Percentiles rank a stretch among this genome's conserved stretches.
Evolutionary conservation across 768 basidiomycete species (phyloP).

Genomic region (Xerocomellus intermedius): DNA sequence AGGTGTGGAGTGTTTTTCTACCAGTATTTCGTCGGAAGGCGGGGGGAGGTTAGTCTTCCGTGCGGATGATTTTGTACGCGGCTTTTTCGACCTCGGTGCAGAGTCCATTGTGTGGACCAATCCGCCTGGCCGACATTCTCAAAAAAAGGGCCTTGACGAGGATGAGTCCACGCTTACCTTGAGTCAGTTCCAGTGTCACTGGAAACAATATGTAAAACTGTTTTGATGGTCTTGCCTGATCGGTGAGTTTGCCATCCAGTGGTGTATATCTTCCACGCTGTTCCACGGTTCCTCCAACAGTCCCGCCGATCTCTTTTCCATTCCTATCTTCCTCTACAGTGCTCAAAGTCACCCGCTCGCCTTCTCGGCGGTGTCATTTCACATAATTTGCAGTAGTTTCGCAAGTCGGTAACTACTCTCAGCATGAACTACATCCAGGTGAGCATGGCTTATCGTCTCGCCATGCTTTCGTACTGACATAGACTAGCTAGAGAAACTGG

Average conservation of each 20-base stretch:
- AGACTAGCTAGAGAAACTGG: conserved; percentile 85
- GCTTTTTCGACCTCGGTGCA: conserved; percentile 50
- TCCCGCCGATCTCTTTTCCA: not conserved
- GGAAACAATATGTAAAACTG: conserved; percentile 1
- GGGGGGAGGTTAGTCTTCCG: conserved; percentile 17
- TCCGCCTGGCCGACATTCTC: not conserved
- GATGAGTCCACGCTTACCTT: not conserved
- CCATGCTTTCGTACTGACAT: conserved; percentile 5
- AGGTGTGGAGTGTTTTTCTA: conserved; percentile 21
- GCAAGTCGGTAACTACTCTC: not conserved
- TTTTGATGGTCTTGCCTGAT: conserved; percentile 16
- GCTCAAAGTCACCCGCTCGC: not conserved
- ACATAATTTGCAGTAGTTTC: conserved; percentile 3
- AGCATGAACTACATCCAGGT: conserved; percentile 63
- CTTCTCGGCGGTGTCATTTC: conserved; percentile 1
- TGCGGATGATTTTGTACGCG: conserved; percentile 46
- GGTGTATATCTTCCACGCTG: not conserved
- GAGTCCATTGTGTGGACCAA: conserved; percentile 38
- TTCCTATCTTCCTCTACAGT: not conserved
- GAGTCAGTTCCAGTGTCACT: not conserved
- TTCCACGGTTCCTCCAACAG: not conserved
- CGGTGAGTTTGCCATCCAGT: conserved; percentile 3
- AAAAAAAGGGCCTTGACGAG: not conserved
- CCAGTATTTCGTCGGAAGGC: conserved; percentile 21
- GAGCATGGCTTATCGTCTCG: conserved; percentile 7